Conservation (phyloP, 768 basidiomycete species). For the Termitomyces sp. region DNA sequence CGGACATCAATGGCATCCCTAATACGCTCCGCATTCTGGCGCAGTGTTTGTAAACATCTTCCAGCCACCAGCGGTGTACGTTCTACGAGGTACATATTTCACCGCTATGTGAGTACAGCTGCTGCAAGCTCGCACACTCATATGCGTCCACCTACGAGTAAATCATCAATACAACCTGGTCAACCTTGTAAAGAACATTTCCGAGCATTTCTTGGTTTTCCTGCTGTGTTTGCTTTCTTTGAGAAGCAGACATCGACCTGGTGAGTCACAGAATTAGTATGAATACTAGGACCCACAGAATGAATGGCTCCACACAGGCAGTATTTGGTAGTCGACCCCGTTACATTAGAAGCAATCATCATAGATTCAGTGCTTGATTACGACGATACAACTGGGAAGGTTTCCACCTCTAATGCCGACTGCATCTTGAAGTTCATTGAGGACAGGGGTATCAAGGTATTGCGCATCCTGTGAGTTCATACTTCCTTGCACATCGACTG, state of each 20-base stretch:
- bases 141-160: not conserved
- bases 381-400: conserved; percentile 24
- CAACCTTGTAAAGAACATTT: conserved; percentile 5
- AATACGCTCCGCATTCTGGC: not conserved
- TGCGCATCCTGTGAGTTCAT: conserved; percentile 28
- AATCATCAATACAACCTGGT: not conserved
- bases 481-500: not conserved
- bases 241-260: conserved; percentile 21
- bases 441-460: conserved; percentile 24
- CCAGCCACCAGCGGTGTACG: not conserved
- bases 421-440: conserved; percentile 26
- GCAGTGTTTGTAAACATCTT: not conserved
- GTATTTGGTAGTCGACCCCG: conserved; percentile 55
- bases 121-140: not conserved
- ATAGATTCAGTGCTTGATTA: conserved; percentile 35
- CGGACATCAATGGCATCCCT: not conserved
- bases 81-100: not conserved
- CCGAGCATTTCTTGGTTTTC: conserved; percentile 9
- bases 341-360: conserved; percentile 40
- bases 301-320: conserved; percentile 22
- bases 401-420: conserved; percentile 30
- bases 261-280: not conserved
- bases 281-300: too few relatives aligned
- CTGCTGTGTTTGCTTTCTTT: conserved; percentile 20
- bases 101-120: not conserved